phyloP scores from a whole-genome alignment of 73 alveolate genomes.

The Paramecium octaurelia region DNA sequence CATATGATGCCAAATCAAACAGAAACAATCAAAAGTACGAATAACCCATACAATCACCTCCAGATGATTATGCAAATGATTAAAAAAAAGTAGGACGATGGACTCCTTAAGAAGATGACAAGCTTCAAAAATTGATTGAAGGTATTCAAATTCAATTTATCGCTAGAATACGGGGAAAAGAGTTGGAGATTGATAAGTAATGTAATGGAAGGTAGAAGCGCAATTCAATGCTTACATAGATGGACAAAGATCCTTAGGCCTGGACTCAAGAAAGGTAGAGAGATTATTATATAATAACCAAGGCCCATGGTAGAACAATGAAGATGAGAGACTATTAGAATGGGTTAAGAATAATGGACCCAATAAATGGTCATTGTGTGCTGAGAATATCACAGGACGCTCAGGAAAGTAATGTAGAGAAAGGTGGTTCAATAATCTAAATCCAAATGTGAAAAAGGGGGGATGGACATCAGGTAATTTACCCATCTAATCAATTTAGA shows the following conservation, averaged over 20 bases:
- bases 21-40: background rate
- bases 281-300: background rate
- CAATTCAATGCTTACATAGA: slow-evolving; percentile 83
- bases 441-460: slow-evolving; percentile 91
- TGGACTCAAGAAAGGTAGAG: slow-evolving; percentile 79
- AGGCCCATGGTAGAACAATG: slow-evolving; percentile 84
- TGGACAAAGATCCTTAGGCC: slow-evolving; percentile 86
- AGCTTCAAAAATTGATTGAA: slow-evolving; percentile 28
- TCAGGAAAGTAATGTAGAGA: slow-evolving; percentile 97
- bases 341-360: slow-evolving; percentile 80
- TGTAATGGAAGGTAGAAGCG: slow-evolving; percentile 75
- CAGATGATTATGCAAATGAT: slow-evolving; percentile 9
- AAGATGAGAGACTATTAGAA: slow-evolving; percentile 69
- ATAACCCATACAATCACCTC: background rate
- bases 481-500: background rate
- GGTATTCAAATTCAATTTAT: background rate
- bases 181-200: slow-evolving; percentile 75
- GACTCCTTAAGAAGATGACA: slow-evolving; percentile 37
- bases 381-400: slow-evolving; percentile 70
- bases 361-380: slow-evolving; percentile 70
- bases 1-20: background rate
- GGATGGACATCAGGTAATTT: slow-evolving; percentile 72
- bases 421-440: slow-evolving; percentile 92
- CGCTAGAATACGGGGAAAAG: slow-evolving; percentile 62
- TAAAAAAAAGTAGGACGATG: slow-evolving; percentile 42